Evolutionary conservation across 2,329 filamentous ascomycete genomes (phyloP), one percentile per base, ranked within the genome.

Genomic region (Dothiorella sarmentorum): DNA sequence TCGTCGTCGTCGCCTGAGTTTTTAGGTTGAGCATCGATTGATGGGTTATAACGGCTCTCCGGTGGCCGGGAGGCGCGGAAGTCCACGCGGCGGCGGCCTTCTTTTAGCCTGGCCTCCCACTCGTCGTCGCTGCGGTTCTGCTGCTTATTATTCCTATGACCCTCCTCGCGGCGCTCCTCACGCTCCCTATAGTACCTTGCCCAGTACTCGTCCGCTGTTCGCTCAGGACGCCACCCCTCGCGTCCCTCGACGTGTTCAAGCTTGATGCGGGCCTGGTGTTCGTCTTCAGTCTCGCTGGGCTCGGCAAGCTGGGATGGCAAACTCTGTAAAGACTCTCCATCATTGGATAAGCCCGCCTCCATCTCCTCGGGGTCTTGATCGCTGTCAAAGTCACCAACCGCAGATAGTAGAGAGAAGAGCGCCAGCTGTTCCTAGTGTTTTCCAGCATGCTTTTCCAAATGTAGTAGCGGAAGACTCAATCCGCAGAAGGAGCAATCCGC

Each of bases 191-290:
- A 9, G 7, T 38, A 57, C 10, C 38, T 11, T 7, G 55, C 55
- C 40, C 40, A 44, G 26, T 17, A 57, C 20, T 57, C 27, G n/a
- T 57, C 55, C n/a, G 27, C 55, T 29, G 26, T 26, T 26, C 29
- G 40, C 20, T 57, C 37, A 5, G 26, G 20, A 5, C 55, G 55
- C n/a, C 47, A 15, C 11, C 22, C 24, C 6, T 45, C 40, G 17
- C 55, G 55, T 18, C 31, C 29, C n/a, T 45, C 24, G 18, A 20
- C 29, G 5, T 42, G 55, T 18, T 26, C 55, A 7, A 27, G 20
- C 29, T 57, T 42, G 18, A 45, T 47, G 29, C 55, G 55, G n/a
- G 55, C 55, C 20, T 37, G 42, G 4, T 20, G 40, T n/a, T 43
- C 55, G 22, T 57, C 55, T 20, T 45, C 43, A 18, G 40, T 45